Conservation (phyloP, 495 filamentous ascomycete species). For the Melanomma pulvis-pyrius region DNA sequence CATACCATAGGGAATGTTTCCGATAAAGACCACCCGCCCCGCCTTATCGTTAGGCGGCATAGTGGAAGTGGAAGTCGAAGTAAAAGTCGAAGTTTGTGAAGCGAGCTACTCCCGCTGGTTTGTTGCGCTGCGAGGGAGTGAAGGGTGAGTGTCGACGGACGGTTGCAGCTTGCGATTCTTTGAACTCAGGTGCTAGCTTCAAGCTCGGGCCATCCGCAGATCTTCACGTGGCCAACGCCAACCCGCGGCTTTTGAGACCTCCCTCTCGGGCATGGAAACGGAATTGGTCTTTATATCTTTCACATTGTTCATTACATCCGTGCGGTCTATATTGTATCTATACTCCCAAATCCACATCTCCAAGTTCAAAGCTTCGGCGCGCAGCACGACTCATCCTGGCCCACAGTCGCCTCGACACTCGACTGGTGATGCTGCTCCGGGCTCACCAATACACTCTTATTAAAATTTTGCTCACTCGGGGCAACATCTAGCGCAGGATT, state of each 20-base stretch:
- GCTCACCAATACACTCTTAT: constrained; percentile 52
- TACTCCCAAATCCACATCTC: not conserved
- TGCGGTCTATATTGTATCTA: not conserved
- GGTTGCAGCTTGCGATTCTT: too few species aligned
- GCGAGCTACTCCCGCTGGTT: not conserved
- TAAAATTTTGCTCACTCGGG: constrained; percentile 56
- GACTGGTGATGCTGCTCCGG: constrained; percentile 48
- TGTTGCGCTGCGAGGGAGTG: not conserved
- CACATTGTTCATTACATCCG: not conserved
- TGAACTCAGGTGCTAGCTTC: too few species aligned
- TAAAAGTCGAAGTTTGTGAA: too few species aligned
- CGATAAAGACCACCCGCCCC: constrained; percentile 46
- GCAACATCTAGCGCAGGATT: constrained; percentile 80
- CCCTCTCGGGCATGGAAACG: not conserved
- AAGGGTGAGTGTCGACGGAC: too few species aligned
- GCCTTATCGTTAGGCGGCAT: constrained; percentile 37
- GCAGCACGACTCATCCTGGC: constrained; percentile 49
- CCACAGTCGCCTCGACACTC: constrained; percentile 41
- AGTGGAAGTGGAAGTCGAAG: not conserved
- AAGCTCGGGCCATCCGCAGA: too few species aligned
- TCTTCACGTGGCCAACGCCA: too few species aligned
- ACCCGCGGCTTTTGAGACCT: not conserved
- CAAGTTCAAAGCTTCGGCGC: constrained; percentile 40
- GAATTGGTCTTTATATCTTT: not conserved
- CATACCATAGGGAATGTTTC: constrained; percentile 50